Evolutionary conservation across 1,284 basidiomycete species (phyloP), one percentile per base, ranked within the genome.

Genomic region (Cutaneotrichosporon mucoides): DNA sequence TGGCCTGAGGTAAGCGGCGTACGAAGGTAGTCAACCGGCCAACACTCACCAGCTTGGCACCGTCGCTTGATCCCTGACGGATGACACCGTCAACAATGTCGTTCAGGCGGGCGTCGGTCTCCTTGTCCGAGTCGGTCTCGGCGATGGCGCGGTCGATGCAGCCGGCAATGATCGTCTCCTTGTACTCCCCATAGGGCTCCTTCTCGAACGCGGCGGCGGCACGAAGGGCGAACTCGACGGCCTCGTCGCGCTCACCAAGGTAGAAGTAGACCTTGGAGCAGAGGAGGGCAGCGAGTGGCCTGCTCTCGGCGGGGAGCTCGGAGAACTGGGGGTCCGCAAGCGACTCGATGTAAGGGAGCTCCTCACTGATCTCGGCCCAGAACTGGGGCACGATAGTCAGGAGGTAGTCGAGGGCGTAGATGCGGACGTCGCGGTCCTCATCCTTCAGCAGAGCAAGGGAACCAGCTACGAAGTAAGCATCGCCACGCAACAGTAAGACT

Each of bases 311-410:
- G 0, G 88, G 82, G 7, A 96, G 82, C 49, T 88, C 85, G 42
- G 86, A 82, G 64, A 84, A 85, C 50, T 73, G 58, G 47, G 73
- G 70, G 79, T 97, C 94, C 66, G 93, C 92, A 6, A 98, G 80
- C 2, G 88, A 83, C 78, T 98, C 94, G 68, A 97, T 91, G 62
- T 86, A 82, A 42, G 89, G 84, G 68, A 97, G 87, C 75, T 91
- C 86, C 77, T 98, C 94, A 70, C 91, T 92, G 73, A 97, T 94
- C 82, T 98, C 94, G 55, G 93, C 88, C 93, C 94, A 98, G 79
- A 96, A 96, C 71, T 91, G 88, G 45, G 92, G 86, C 8, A 97
- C 90, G 55, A 96, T 84, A 33, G 84, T 81, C 71, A 87, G 87
- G 58, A 98, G 83, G 56, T 87, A 85, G 60, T 86, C 84, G 68